Base-by-base conservation (phyloP, 306 rosid species). In the Glycine latifolia region DNA sequence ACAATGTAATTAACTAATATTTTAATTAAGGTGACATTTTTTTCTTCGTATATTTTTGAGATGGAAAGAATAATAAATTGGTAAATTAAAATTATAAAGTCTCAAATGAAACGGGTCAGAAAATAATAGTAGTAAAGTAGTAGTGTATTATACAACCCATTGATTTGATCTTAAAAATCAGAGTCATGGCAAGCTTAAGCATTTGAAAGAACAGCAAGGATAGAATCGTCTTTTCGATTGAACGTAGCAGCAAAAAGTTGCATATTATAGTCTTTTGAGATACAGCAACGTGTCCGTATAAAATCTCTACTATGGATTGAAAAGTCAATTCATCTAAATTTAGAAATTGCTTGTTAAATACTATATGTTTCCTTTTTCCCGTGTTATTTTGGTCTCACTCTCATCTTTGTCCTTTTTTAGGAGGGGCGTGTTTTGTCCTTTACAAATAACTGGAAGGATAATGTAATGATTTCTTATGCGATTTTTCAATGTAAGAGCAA, bases 161-260 rank as follows among this genome's bases (percentile, higher is more conserved):
- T 43, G 9, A 43, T 7, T 7, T 43, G 9, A 43, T 43, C 8
- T 7, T 7, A 7, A 43, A 43, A 43, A 43, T 43, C 2, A 62
- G 76, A 66, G 49, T 43, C 39, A 7, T 2, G 35, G 46, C 9
- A 50, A 71, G 72, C 55, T 20, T 43, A 44, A 3, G 39, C 59
- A 75, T 8, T 59, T 4, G 2, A 20, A n/a, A 60, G 4, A 31
- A 26, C 1, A 50, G 1, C 0, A 17, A 66, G 68, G 76, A 49
- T 8, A 82, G 8, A 75, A 9, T 47, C 0, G 85, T 82, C 85
- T 58, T 67, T 75, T 7, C 1, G 4, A 8, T 16, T 8, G 15
- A 67, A 56, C 17, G 50, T 17, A 17, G 26, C 86, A 69, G 63
- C 43, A 76, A 75, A 82, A 46, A 33, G 71, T 31, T 54, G 35